These are phyloP conservation scores for Aspergillus versicolor DNA, from an alignment of 2,329 filamentous ascomycete genomes.

Conservation along the genomic window DNA sequence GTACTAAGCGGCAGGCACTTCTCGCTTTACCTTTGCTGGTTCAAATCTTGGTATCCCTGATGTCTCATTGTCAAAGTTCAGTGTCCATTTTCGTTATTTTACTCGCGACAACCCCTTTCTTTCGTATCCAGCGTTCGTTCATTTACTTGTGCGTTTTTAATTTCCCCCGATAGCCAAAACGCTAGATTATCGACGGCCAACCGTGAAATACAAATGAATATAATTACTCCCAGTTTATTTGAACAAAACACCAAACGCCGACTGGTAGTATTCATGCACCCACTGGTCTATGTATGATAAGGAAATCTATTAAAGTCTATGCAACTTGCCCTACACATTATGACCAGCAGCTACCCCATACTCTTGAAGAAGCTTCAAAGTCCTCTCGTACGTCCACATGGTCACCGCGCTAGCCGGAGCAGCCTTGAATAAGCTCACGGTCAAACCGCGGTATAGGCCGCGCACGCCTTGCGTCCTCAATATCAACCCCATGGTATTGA, in stretches of 20 bases:
- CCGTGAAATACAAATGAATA: conserved; percentile 8
- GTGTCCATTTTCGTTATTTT: conserved; percentile 15
- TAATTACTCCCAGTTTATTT: background rate
- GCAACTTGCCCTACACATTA: conserved; percentile 2
- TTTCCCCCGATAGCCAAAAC: conserved; percentile 7
- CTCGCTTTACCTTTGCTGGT: conserved; percentile 11
- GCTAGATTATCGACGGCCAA: conserved; percentile 5
- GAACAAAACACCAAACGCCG: background rate
- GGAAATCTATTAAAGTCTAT: background rate
- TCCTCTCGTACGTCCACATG: conserved; percentile 90
- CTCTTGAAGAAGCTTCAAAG: conserved; percentile 59
- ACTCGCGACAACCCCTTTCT: conserved; percentile 26
- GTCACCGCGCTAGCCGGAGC: conserved; percentile 91
- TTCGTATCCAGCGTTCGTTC: conserved; percentile 21
- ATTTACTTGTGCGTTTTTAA: background rate
- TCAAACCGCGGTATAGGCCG: conserved; percentile 83
- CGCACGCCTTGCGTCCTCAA: conserved; percentile 69
- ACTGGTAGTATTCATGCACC: background rate
- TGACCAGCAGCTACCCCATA: conserved; percentile 25
- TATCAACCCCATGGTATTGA: conserved; percentile 67
- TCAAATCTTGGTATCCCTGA: conserved; percentile 20
- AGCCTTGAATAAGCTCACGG: conserved; percentile 86
- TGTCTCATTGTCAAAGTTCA: conserved; percentile 13
- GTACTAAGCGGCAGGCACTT: conserved; percentile 27
- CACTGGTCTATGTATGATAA: background rate